These are phyloP conservation scores for Bassia scoparia DNA, from an alignment of 148 eudicot genomes.

Conservation along the genomic window DNA sequence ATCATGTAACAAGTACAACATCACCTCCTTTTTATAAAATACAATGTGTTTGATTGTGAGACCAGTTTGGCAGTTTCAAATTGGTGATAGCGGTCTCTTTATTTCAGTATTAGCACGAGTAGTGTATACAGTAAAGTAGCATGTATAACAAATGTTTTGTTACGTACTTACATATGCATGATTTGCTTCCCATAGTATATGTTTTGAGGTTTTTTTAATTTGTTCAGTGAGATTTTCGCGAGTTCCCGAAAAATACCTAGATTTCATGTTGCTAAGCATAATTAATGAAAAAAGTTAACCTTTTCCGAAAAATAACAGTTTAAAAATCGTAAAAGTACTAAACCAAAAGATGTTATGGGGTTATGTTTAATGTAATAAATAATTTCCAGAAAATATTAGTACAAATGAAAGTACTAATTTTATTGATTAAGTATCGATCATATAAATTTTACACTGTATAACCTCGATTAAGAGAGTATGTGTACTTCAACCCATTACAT, in stretches of 20 bases:
- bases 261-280: conserved; percentile 10
- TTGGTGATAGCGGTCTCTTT: no score
- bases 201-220: neutral
- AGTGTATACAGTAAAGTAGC: neutral
- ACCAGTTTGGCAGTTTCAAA: no score
- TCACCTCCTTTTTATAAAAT: no score
- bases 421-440: conserved; percentile 14
- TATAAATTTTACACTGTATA: conserved; percentile 10
- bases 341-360: conserved; percentile 1
- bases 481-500: conserved; percentile 13
- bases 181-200: neutral
- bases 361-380: neutral
- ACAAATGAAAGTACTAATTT: conserved; percentile 5
- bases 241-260: conserved; percentile 13
- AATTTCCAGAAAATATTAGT: neutral
- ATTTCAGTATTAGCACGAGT: neutral
- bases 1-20: no score
- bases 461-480: conserved; percentile 18
- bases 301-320: neutral
- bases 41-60: no score
- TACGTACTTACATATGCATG: conserved; percentile 3
- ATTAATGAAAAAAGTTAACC: conserved; percentile 3
- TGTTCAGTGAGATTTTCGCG: neutral
- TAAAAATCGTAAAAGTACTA: neutral
- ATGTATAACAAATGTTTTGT: neutral